Evolutionary conservation across 306 rosid species (phyloP), one percentile per base, ranked within the genome.

Genomic region (Canavalia ensiformis): DNA sequence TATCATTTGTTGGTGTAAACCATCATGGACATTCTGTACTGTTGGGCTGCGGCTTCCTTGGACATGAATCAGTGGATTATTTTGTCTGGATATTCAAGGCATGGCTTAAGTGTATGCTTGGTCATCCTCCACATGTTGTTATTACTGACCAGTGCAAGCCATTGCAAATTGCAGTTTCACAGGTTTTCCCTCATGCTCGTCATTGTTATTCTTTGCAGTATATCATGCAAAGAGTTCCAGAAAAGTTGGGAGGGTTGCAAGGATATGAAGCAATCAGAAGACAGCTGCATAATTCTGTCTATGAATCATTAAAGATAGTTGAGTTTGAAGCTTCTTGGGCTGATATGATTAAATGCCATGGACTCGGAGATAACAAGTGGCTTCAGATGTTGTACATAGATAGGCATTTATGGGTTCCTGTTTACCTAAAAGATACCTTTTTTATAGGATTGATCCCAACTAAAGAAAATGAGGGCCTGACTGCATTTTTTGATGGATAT

Each of bases 181-280:
- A 86, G 85, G 92, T 92, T 78, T 85, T 92, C 78, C 92, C 94
- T 47, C 83, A 79, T 42, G 88, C 91, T 79, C 86, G 56, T 35
- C 97, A 89, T 69, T 91, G 97, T 86, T 93, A 84, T 81, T 85
- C 89, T 68, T 65, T 86, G 87, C 84, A 87, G 86, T 88, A 88
- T 79, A 88, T 92, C 64, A 86, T 86, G 88, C 90, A 84, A 58
- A 88, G 89, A 88, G 85, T 92, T 81, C 91, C 94, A 2, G 94
- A 91, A 84, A 91, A 89, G 89, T 75, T 92, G 88, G 97, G 97
- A 73, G 97, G 97, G 75, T 76, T 92, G 89, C 80, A 88, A 68
- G 92, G 92, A 65, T 91, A 87, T 73, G 95, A 87, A 79, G 76
- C 83, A 45, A 89, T 90, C 88, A 90, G 67, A 81, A 81, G 82